These are phyloP conservation scores for Microbotryomycetes sp. DNA, from an alignment of 1,284 basidiomycete genomes.

Conservation along the genomic window DNA sequence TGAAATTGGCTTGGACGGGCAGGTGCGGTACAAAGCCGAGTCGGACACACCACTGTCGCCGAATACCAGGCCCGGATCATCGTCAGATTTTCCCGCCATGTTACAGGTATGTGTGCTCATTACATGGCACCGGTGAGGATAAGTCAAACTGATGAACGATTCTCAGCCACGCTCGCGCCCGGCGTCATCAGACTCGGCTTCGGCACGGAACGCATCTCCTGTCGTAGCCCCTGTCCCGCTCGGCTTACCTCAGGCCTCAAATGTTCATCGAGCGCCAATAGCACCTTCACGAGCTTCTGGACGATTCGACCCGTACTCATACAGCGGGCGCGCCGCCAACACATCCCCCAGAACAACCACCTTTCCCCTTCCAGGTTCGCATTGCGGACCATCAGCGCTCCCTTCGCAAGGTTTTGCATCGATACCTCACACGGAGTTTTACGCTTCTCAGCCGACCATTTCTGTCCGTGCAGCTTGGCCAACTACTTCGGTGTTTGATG, in stretches of 20 bases:
- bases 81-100: too few relatives aligned
- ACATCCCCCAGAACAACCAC: not conserved
- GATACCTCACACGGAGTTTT: too few relatives aligned
- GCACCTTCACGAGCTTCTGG: not conserved
- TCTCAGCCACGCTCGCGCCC: not conserved
- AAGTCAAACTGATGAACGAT: too few relatives aligned
- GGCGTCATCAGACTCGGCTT: not conserved
- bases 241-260: not conserved
- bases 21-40: conserved; percentile 22
- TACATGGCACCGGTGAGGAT: too few relatives aligned
- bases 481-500: too few relatives aligned
- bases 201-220: not conserved
- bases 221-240: not conserved
- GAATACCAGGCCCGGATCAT: conserved; percentile 9
- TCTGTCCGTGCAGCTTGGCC: too few relatives aligned
- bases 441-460: too few relatives aligned
- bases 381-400: too few relatives aligned
- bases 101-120: not conserved
- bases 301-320: not conserved
- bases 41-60: conserved; percentile 22
- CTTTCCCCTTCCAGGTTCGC: too few relatives aligned
- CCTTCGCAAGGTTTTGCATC: too few relatives aligned
- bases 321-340: not conserved
- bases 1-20: conserved; percentile 26
- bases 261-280: not conserved